A percentile compares a stretch with the other conserved stretches of the same genome.
Evolutionary conservation across 306 rosid species (phyloP).

Genomic region (Quercus agrifolia): DNA sequence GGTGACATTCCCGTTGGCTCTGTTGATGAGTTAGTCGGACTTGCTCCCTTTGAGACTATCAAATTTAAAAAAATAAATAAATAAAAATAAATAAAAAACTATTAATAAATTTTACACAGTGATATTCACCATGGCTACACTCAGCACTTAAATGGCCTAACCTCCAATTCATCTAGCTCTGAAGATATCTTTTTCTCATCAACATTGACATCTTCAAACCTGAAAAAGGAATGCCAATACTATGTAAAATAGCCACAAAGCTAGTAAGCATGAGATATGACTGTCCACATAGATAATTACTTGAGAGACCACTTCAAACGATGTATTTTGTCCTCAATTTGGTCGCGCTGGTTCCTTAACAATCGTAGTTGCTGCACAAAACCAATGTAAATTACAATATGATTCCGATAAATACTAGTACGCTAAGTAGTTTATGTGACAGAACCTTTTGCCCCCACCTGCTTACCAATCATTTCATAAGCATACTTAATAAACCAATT

Average conservation of each 20-base stretch:
- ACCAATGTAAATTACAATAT: conserved; percentile 16
- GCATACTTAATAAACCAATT: not conserved
- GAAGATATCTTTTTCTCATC: conserved; percentile 46
- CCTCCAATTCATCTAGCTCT: conserved; percentile 61
- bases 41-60: conserved; percentile 55
- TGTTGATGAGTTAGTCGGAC: conserved; percentile 71
- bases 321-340: conserved; percentile 81
- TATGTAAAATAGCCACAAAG: not conserved
- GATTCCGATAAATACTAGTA: not conserved
- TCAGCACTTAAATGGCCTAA: conserved; percentile 26
- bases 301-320: conserved; percentile 79
- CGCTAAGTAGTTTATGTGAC: not conserved
- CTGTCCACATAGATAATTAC: conserved; percentile 42
- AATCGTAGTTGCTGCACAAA: conserved; percentile 64
- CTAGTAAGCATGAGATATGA: not conserved
- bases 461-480: not conserved
- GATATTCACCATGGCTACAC: not conserved
- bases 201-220: conserved; percentile 57
- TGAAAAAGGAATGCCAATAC: conserved; percentile 26
- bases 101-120: not conserved
- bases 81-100: not conserved
- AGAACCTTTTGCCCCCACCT: not conserved
- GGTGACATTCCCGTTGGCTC: conserved; percentile 71
- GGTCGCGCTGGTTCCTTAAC: conserved; percentile 75
- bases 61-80: not conserved